Evolutionary conservation across 1,284 basidiomycete genomes (phyloP), one percentile per base, ranked within the genome.

Genomic region (Porogramme epimiltina): DNA sequence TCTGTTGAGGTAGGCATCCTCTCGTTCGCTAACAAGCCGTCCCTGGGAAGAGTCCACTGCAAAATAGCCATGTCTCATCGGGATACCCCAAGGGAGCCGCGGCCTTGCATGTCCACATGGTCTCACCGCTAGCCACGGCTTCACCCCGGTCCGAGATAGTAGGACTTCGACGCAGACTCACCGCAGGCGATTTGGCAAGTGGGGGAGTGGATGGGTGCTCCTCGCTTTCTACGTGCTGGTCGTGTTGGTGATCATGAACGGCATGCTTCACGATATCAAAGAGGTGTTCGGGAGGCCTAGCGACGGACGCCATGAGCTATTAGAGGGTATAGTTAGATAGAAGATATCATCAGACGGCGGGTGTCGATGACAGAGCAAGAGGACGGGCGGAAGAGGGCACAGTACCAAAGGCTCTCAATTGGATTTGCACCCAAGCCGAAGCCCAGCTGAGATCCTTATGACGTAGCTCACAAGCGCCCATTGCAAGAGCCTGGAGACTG

Each of bases 231-330:
- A 48, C 41, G 5, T 31, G 19, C 18, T 25, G 24, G 11, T 47
- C 50, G 19, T 48, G 47, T 2, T 56, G 47, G 25, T 51, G 46
- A 18, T 59, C 50, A 16, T 44, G 42, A 20, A 67, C 26, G 23
- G 60, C 52, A 19, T 62, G 55, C 37, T 59, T 60, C 19, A 65
- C 63, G 31, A 63, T 45, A 11, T 66, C 66, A 23, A 49, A 45
- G 31, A 67, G 47, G 26, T 53, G 50, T 2, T 62, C 50, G 1
- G 64, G 63, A 10, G 64, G 64, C 38, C 50, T 57, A 8, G 66
- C 60, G 16, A 66, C 39, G 38, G 64, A 63, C 2, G 62, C 61
- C 66, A 67, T 67, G 47, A 18, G 34, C 6, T 38, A 28, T 37
- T 39, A 25, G 45, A 38, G 25, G 42, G 45, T 19, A 18, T 45